Evolutionary conservation across 2,329 filamentous ascomycete species (phyloP).

Genomic region (Trichoderma polysporum): DNA sequence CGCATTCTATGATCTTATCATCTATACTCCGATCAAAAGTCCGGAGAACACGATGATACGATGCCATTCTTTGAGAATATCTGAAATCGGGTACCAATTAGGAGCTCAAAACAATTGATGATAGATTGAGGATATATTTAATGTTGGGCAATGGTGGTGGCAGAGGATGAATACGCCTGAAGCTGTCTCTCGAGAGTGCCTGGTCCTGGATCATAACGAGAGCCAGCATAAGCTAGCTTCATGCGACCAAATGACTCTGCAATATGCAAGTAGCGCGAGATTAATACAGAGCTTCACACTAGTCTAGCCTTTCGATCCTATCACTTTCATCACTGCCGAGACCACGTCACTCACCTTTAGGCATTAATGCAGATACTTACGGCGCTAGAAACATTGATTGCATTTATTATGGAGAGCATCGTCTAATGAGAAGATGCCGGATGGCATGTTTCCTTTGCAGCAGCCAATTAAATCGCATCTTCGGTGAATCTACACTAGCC

Average conservation of each 20-base stretch:
- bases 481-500: neutral
- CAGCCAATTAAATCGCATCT: neutral
- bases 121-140: neutral
- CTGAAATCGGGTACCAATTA: neutral
- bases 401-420: neutral
- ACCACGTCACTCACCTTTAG: slow-evolving; percentile 14
- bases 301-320: neutral
- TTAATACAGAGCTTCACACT: neutral
- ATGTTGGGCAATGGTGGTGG: neutral
- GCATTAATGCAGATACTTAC: slow-evolving; percentile 14
- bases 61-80: slow-evolving; percentile 6
- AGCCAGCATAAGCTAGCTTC: neutral
- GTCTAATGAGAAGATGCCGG: neutral
- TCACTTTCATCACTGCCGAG: neutral
- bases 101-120: neutral
- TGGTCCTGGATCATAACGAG: neutral
- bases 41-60: slow-evolving; percentile 21
- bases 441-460: neutral
- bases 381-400: neutral
- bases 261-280: neutral
- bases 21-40: slow-evolving; percentile 15
- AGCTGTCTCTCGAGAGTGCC: neutral
- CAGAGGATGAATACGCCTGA: neutral
- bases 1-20: slow-evolving; percentile 17
- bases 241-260: neutral